Evolutionary conservation across 352 stramenopile species (phyloP).

Genomic region (Poterioochromonas sp.): DNA sequence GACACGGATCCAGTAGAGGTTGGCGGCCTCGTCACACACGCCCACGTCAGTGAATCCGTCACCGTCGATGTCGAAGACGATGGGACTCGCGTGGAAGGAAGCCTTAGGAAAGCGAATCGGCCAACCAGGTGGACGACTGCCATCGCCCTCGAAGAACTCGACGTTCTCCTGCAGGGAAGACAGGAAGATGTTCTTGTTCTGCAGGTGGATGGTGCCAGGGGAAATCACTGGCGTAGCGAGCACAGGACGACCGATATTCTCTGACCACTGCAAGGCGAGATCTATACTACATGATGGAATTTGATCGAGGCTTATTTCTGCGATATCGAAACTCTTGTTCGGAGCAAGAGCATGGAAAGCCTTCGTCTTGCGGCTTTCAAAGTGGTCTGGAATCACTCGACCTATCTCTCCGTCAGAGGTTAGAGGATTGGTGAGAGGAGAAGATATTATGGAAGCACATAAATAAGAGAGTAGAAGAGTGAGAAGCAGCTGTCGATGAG

Average conservation of each 20-base stretch:
- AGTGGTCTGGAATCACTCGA: background rate
- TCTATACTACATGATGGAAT: background rate
- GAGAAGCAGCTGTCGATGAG: too few relatives aligned
- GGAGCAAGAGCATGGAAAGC: background rate
- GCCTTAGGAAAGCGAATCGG: background rate
- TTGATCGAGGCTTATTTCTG: background rate
- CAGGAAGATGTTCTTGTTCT: conserved; percentile 14
- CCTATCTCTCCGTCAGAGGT: background rate
- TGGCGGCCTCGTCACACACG: background rate
- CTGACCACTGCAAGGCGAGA: background rate
- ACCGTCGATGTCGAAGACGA: conserved; percentile 17
- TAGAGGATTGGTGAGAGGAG: background rate
- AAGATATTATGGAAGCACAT: background rate
- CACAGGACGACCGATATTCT: background rate
- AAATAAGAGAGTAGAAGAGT: background rate
- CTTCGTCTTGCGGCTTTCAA: background rate
- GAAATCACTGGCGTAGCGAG: conserved; percentile 1
- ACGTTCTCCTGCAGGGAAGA: background rate
- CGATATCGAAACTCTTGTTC: background rate
- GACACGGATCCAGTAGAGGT: conserved; percentile 14
- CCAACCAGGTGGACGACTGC: background rate
- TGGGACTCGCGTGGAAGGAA: background rate
- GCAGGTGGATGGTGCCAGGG: too few relatives aligned
- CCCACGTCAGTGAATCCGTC: conserved; percentile 16
- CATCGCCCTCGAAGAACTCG: background rate